Percentiles rank a stretch among this genome's conserved stretches.
Conservation (phyloP, 2,329 filamentous ascomycete species). For the Clonostachys solani region DNA sequence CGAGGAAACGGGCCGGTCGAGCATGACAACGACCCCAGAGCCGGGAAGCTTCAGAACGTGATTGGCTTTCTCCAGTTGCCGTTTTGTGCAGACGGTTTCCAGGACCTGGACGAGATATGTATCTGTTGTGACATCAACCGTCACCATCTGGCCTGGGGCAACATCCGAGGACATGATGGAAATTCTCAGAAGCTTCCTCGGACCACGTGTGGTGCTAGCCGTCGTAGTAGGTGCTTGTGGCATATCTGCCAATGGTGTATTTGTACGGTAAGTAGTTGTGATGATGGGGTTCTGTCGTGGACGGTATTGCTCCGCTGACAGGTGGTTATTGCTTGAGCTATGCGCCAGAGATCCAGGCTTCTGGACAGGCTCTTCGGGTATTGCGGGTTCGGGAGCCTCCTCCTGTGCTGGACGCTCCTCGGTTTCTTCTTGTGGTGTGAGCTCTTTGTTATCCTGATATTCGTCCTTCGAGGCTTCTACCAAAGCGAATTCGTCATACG, state of each 20-base stretch:
- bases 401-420: conserved; percentile 25
- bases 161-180: conserved; percentile 68
- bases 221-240: conserved; percentile 42
- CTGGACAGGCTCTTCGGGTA: conserved; percentile 9
- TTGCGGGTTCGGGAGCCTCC: conserved; percentile 26
- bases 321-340: conserved; percentile 20
- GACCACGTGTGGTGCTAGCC: conserved; percentile 48
- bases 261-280: conserved; percentile 54
- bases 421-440: conserved; percentile 63
- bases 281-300: conserved; percentile 55
- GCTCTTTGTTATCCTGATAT: conserved; percentile 62
- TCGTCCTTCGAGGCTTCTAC: conserved; percentile 67
- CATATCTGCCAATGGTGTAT: conserved; percentile 50
- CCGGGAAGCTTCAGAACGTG: conserved; percentile 75
- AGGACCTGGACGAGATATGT: conserved; percentile 81
- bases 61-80: conserved; percentile 73
- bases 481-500: conserved; percentile 79
- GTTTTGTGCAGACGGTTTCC: conserved; percentile 71
- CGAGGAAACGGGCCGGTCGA: conserved; percentile 75
- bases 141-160: conserved; percentile 68
- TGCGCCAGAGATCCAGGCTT: neutral
- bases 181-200: conserved; percentile 67
- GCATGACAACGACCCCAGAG: conserved; percentile 69
- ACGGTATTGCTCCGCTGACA: conserved; percentile 17
- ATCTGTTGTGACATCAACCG: conserved; percentile 73